phyloP scores from a whole-genome alignment of 2,329 filamentous ascomycete species.

The Talaromyces sp. region DNA sequence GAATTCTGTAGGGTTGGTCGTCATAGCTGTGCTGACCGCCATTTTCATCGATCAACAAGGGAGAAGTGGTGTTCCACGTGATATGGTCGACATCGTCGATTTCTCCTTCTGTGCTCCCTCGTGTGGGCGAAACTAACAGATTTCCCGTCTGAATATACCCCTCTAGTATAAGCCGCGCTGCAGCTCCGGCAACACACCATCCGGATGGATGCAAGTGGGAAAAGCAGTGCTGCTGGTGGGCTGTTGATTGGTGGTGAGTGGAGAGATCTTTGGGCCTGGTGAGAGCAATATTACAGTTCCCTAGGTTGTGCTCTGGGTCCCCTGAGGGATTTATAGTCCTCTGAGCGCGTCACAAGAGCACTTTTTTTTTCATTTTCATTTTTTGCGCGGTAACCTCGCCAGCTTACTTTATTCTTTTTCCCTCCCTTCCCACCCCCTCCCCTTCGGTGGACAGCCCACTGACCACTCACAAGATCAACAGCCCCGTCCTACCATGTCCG shows the following conservation, averaged over 20 bases:
- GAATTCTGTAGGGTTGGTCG: constrained; percentile 2
- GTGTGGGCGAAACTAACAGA: background rate
- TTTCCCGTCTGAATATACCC: background rate
- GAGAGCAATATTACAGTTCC: background rate
- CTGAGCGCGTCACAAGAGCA: constrained; percentile 11
- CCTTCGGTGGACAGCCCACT: background rate
- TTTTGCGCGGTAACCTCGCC: constrained; percentile 13
- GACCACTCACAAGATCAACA: constrained; percentile 7
- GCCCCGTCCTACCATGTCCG: constrained; percentile 10
- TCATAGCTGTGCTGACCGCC: constrained; percentile 7
- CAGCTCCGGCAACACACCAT: constrained; percentile 2
- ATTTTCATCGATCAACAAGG: constrained; percentile 6
- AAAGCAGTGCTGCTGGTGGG: background rate
- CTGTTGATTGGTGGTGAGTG: background rate
- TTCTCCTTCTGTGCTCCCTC: background rate
- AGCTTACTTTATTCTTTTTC: constrained; percentile 5
- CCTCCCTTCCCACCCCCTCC: constrained; percentile 1
- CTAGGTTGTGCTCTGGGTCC: background rate
- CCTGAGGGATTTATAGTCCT: constrained; percentile 11
- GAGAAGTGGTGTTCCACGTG: constrained; percentile 4
- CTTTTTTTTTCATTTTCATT: constrained; percentile 6
- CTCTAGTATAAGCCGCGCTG: constrained; percentile 1
- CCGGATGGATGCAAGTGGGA: constrained; percentile 6
- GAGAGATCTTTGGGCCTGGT: background rate
- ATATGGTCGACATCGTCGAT: constrained; percentile 4